Conservation (phyloP, 192 early-diverging fungal genomes). For the Backusella westeae region DNA sequence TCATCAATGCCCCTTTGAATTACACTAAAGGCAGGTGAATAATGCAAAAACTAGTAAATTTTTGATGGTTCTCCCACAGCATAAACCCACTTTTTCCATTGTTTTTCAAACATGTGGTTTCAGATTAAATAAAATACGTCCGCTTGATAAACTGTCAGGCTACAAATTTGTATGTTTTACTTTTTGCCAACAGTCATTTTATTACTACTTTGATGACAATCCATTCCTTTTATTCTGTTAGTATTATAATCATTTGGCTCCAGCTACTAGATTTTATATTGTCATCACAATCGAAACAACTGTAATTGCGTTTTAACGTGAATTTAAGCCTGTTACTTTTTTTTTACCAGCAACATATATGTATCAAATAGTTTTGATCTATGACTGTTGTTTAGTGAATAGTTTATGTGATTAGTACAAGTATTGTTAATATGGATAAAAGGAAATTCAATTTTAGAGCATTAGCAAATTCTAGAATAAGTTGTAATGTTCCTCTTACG, state of each 20-base stretch:
- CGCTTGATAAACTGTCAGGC: background rate
- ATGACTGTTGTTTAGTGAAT: background rate
- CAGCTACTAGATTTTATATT: background rate
- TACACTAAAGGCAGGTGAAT: background rate
- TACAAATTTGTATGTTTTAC: background rate
- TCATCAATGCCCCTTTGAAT: background rate
- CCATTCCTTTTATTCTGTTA: background rate
- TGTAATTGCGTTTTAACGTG: no score
- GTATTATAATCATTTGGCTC: background rate
- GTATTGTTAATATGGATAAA: background rate
- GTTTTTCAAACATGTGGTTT: constrained; percentile 6
- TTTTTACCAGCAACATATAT: background rate
- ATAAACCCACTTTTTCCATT: background rate
- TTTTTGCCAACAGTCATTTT: background rate
- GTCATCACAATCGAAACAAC: no score
- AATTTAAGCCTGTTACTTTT: background rate
- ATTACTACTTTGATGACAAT: background rate
- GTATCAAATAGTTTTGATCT: background rate
- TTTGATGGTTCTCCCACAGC: background rate
- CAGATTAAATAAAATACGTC: background rate
- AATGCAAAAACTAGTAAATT: background rate
- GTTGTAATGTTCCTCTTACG: background rate
- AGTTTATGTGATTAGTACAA: background rate
- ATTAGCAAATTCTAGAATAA: background rate
- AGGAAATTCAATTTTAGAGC: background rate